A percentile compares a stretch with the other conserved stretches of the same genome.
These are phyloP conservation scores for Xanthoceras sorbifolium DNA, from an alignment of 345 rosid genomes.

Conservation along the genomic window DNA sequence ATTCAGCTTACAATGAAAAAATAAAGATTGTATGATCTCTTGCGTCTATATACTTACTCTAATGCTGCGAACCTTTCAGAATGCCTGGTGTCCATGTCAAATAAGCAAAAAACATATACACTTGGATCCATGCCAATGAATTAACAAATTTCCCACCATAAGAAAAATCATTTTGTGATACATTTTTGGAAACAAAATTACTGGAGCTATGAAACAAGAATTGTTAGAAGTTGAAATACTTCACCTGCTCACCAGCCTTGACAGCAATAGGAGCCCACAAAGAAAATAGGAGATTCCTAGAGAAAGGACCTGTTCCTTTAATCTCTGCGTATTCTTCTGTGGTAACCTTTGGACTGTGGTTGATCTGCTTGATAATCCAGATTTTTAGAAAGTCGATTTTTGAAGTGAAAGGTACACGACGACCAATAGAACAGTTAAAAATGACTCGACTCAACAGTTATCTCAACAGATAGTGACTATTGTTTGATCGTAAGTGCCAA, in stretches of 20 bases:
- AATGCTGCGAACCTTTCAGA: too few species aligned
- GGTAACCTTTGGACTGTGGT: constrained; percentile 70
- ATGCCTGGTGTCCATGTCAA: not conserved
- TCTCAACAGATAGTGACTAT: not conserved
- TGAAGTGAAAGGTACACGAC: not conserved
- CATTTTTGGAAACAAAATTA: too few species aligned
- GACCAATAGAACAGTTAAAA: not conserved
- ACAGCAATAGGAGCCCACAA: constrained; percentile 72
- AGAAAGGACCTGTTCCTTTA: constrained; percentile 90
- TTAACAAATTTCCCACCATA: not conserved
- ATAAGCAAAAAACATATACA: not conserved
- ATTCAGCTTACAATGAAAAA: too few species aligned
- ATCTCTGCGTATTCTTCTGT: constrained; percentile 86
- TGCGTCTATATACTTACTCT: too few species aligned
- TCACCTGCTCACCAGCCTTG: constrained; percentile 92
- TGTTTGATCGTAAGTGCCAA: not conserved
- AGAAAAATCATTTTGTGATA: not conserved
- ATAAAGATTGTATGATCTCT: too few species aligned
- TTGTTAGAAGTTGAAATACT: constrained; percentile 21
- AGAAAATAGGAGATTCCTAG: constrained; percentile 82
- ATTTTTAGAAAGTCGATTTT: constrained; percentile 16
- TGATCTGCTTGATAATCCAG: constrained; percentile 55
- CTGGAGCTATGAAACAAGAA: not conserved
- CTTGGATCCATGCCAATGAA: not conserved
- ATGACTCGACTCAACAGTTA: not conserved